Conservation (phyloP, 495 filamentous ascomycete species). For the Gamarada debralockiae region DNA sequence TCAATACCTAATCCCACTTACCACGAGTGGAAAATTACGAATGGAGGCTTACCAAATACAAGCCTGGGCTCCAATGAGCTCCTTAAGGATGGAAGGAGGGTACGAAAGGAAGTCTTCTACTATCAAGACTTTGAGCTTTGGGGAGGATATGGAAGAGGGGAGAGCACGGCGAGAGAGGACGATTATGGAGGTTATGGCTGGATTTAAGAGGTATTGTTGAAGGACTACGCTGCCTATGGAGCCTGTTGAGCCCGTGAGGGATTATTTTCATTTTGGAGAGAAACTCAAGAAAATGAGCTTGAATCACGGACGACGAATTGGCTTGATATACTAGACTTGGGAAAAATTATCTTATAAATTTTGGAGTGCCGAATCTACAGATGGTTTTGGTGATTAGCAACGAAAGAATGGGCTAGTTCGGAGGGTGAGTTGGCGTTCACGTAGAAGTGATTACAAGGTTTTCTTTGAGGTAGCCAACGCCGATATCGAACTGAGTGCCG, state of each 20-base stretch:
- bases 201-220: slow-evolving; percentile 7
- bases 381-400: too few relatives aligned
- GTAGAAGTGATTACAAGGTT: too few relatives aligned
- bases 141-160: slow-evolving; percentile 4
- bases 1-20: slow-evolving; percentile 13
- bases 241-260: slow-evolving; percentile 10
- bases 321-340: too few relatives aligned
- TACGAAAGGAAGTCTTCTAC: slow-evolving; percentile 44
- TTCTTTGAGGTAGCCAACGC: too few relatives aligned
- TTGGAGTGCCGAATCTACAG: too few relatives aligned
- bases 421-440: too few relatives aligned
- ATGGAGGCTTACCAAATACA: slow-evolving; percentile 49
- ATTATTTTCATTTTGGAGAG: slow-evolving; percentile 19
- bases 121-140: slow-evolving; percentile 40
- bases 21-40: too few relatives aligned
- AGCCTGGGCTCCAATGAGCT: slow-evolving; percentile 42
- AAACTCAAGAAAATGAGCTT: too few relatives aligned
- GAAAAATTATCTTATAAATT: too few relatives aligned
- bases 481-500: too few relatives aligned
- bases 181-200: slow-evolving; percentile 11
- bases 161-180: slow-evolving; percentile 32
- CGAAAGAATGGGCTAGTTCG: too few relatives aligned
- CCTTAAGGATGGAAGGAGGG: slow-evolving; percentile 30
- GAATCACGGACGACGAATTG: too few relatives aligned
- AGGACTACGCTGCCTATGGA: slow-evolving; percentile 15